A percentile compares a stretch with the other conserved stretches of the same genome.
Evolutionary conservation across 2,329 filamentous ascomycete genomes (phyloP).

Genomic region (Penicillium thymicola): DNA sequence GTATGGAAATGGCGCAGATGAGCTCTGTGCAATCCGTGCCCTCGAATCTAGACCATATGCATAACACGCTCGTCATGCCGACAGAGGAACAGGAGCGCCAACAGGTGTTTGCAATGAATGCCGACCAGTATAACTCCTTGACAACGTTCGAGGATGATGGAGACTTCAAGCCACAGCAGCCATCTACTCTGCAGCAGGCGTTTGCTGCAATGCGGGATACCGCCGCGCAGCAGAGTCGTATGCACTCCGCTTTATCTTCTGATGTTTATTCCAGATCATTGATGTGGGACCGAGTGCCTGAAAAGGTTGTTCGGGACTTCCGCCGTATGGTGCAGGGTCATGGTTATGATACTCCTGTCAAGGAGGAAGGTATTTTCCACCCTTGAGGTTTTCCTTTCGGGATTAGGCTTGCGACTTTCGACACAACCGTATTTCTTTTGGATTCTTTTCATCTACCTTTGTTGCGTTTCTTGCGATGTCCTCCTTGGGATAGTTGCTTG

Average conservation of each 20-base stretch:
- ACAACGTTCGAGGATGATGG: slow-evolving; percentile 61
- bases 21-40: slow-evolving; percentile 25
- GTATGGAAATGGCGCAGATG: slow-evolving; percentile 41
- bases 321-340: slow-evolving; percentile 83
- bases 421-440: not conserved
- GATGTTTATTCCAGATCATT: slow-evolving; percentile 91
- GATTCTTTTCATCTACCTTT: not conserved
- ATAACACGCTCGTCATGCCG: slow-evolving; percentile 67
- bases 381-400: slow-evolving; percentile 1
- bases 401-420: not conserved
- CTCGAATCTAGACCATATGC: slow-evolving; percentile 60
- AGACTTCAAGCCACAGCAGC: slow-evolving; percentile 39
- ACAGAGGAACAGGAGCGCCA: slow-evolving; percentile 83
- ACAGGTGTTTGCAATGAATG: slow-evolving; percentile 80
- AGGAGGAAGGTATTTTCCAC: slow-evolving; percentile 30
- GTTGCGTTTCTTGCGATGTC: not conserved
- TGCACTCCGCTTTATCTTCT: slow-evolving; percentile 51
- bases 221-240: slow-evolving; percentile 58
- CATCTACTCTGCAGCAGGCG: slow-evolving; percentile 55
- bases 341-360: slow-evolving; percentile 50
- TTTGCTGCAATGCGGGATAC: slow-evolving; percentile 72
- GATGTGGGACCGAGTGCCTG: slow-evolving; percentile 90
- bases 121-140: slow-evolving; percentile 84
- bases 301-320: slow-evolving; percentile 88
- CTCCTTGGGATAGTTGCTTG: not conserved